phyloP scores from a whole-genome alignment of 1,139 yeast species.

The Geotrichum klebahnii region DNA sequence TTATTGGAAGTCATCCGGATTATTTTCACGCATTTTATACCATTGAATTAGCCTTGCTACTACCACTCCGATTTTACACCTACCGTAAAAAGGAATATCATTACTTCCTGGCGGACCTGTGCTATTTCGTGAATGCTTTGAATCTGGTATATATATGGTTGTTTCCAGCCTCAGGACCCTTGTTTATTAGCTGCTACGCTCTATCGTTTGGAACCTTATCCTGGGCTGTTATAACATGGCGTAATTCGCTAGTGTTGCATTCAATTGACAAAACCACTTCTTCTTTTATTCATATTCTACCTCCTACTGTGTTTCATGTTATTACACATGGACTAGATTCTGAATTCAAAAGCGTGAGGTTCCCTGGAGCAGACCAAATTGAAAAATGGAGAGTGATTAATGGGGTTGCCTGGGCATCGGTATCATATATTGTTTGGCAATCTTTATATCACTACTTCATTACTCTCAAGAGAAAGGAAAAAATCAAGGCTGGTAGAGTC shows the following conservation, averaged over 20 bases:
- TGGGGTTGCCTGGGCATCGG: conserved; percentile 73
- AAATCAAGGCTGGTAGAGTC: conserved; percentile 78
- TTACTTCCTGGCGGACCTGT: conserved; percentile 86
- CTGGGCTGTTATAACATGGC: conserved; percentile 94
- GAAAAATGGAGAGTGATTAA: conserved; percentile 66
- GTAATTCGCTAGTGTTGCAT: conserved; percentile 87
- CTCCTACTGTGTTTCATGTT: conserved; percentile 84
- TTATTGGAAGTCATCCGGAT: conserved; percentile 74
- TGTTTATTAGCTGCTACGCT: conserved; percentile 81
- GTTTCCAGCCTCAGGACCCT: conserved; percentile 64
- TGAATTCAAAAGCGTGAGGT: conserved; percentile 53
- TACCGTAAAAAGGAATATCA: conserved; percentile 80
- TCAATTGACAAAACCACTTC: conserved; percentile 89
- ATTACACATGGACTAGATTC: conserved; percentile 70
- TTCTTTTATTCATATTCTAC: conserved; percentile 84
- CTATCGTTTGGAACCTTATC: conserved; percentile 84
- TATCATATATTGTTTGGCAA: conserved; percentile 90
- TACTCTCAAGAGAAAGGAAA: conserved; percentile 70
- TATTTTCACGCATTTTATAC: conserved; percentile 77
- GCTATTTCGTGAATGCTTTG: conserved; percentile 81
- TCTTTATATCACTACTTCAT: conserved; percentile 84
- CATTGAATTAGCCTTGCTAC: conserved; percentile 52
- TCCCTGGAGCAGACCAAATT: conserved; percentile 73
- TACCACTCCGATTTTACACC: conserved; percentile 83
- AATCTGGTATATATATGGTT: conserved; percentile 74